A percentile compares a stretch with the other conserved stretches of the same genome.
Evolutionary conservation across 805 yeast genomes (phyloP).

Genomic region (Kluyveromyces siamensis): DNA sequence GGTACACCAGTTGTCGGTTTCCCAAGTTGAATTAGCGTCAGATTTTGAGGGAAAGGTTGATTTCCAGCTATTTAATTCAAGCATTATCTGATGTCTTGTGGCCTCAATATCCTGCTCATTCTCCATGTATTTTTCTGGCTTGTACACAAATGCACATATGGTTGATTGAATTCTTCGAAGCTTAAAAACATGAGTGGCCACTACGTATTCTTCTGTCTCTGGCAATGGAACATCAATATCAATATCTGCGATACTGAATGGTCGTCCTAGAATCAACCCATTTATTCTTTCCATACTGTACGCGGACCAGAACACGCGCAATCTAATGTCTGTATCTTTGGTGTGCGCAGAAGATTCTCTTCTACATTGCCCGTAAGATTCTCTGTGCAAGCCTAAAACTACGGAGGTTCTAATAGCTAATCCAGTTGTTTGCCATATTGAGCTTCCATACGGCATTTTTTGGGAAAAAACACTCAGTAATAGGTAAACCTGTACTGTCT

Average conservation of each 20-base stretch:
- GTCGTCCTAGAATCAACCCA: conserved; percentile 29
- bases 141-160: conserved; percentile 28
- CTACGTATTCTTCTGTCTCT: conserved; percentile 13
- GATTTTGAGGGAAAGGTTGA: conserved; percentile 22
- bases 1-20: conserved; percentile 27
- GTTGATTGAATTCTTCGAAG: conserved; percentile 28
- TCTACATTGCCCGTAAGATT: conserved; percentile 11
- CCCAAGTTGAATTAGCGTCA: conserved; percentile 22
- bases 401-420: conserved; percentile 19
- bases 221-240: conserved; percentile 29
- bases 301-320: conserved; percentile 30
- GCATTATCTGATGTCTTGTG: conserved; percentile 23
- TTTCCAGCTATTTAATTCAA: conserved; percentile 29
- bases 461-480: conserved; percentile 5
- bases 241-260: conserved; percentile 29
- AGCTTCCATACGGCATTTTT: no score
- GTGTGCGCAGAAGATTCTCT: conserved; percentile 6
- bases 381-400: conserved; percentile 26
- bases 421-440: no score
- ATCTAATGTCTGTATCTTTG: conserved; percentile 13
- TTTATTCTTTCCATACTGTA: conserved; percentile 30
- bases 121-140: conserved; percentile 16
- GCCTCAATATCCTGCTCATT: conserved; percentile 18
- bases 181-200: conserved; percentile 27
- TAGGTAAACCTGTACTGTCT: conserved; percentile 28